phyloP scores from a whole-genome alignment of 371 early-diverging fungal genomes.

The Syncephalastrum racemosum region DNA sequence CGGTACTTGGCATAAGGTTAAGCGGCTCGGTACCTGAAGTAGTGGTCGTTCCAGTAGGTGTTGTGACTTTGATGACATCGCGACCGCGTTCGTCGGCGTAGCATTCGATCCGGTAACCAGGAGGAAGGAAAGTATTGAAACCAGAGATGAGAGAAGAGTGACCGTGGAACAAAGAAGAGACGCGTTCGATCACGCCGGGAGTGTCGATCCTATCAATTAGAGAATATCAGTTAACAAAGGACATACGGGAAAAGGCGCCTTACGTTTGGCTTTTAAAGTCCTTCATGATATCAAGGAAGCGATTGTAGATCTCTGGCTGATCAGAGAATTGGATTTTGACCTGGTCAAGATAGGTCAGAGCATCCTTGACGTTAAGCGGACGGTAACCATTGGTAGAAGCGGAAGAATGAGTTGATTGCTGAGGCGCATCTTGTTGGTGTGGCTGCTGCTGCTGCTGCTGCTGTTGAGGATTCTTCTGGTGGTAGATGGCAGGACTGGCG shows the following conservation, averaged over 20 bases:
- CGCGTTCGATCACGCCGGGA: constrained; percentile 97
- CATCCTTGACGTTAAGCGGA: constrained; percentile 79
- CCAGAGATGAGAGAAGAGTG: constrained; percentile 93
- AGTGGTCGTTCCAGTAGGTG: constrained; percentile 79
- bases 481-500: not conserved
- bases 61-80: constrained; percentile 80
- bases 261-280: constrained; percentile 98
- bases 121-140: constrained; percentile 99
- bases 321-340: constrained; percentile 95
- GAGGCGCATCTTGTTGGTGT: not conserved
- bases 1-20: constrained; percentile 17
- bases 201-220: constrained; percentile 82
- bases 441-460: not conserved
- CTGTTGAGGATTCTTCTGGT: too few species aligned
- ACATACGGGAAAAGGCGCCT: constrained; percentile 18
- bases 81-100: constrained; percentile 70
- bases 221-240: not conserved
- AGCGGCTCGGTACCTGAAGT: constrained; percentile 48
- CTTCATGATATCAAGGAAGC: constrained; percentile 99
- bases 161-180: constrained; percentile 92
- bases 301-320: constrained; percentile 95
- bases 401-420: not conserved
- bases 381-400: constrained; percentile 24
- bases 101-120: constrained; percentile 94
- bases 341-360: constrained; percentile 95